Evolutionary conservation across 371 early-diverging fungal genomes (phyloP), one percentile per base, ranked within the genome.

Genomic region (Rhizopus microsporus): DNA sequence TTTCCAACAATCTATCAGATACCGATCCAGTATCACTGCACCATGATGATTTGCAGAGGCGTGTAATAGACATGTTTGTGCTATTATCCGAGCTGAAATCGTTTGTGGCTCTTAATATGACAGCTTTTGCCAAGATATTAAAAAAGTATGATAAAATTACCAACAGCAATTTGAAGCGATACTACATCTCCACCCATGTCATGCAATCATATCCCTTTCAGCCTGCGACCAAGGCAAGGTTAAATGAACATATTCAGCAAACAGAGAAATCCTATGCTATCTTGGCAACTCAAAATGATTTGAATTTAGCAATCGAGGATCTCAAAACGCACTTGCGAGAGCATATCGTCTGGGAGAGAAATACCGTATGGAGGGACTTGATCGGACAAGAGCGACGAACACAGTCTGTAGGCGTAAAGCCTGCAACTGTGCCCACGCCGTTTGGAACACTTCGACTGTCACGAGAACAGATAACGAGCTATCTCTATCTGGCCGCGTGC

Each of bases 301-400:
- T 82, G 13, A 87, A 84, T 35, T 71, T 78, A 12, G 93, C 94
- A 0, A 76, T 81, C 17, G 72, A 74, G 1, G 92, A 93, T 49
- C 86, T 98, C 17, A 87, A 90, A 54, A 75, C 81, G 23, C 88
- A 91, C 60, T 74, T 97, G 63, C 79, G 95, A 46, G 96, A 97
- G 60, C 91, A 90, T 43, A 87, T 98, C 57, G 94, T 93, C 3
- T 96, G 92, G 90, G 96, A 96, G 68, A 88, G 98, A 65, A 96
- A 95, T 70, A 96, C 97, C 0, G 91, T 98, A 6, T 98, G 98
- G 98, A 83, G 93, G 56, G 98, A 98, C 67, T 91, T 97, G 95
- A 86, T 98, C 54, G 89, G 92, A 13, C 80, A 86, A 63, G 98
- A 97, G 68, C 84, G 98, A 51, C 87, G 86, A 73, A 82, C 85